phyloP scores from a whole-genome alignment of 441 rosid species.

The Syzygium malaccense region DNA sequence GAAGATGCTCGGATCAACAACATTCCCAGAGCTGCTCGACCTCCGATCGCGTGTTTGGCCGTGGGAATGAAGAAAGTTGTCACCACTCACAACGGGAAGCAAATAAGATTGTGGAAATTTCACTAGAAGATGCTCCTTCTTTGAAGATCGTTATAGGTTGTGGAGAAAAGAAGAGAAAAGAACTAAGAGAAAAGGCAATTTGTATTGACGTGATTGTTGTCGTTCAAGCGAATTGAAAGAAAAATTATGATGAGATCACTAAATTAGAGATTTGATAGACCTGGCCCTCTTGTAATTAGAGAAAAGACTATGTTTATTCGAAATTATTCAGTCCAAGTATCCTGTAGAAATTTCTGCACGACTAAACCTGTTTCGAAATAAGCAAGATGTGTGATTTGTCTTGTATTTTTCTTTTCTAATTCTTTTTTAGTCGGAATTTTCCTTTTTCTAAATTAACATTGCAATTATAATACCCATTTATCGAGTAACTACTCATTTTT shows the following conservation, averaged over 20 bases:
- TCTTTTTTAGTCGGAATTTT: background rate
- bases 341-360: background rate
- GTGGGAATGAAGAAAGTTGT: slow-evolving; percentile 80
- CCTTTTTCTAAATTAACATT: background rate
- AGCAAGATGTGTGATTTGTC: background rate
- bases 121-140: background rate
- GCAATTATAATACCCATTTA: background rate
- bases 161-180: background rate
- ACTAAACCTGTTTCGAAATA: background rate
- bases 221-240: background rate
- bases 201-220: background rate
- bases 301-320: background rate
- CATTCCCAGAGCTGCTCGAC: slow-evolving; percentile 45
- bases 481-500: background rate
- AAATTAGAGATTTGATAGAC: background rate
- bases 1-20: slow-evolving; percentile 30
- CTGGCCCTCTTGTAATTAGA: background rate
- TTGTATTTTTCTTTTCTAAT: background rate
- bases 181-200: background rate
- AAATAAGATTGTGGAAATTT: slow-evolving; percentile 67
- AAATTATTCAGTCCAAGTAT: background rate
- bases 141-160: background rate
- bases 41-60: slow-evolving; percentile 66
- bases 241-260: background rate
- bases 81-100: slow-evolving; percentile 55